These are phyloP conservation scores for Sclerotinia sclerotiorum DNA, from an alignment of 2,329 filamentous ascomycete genomes.

Conservation along the genomic window DNA sequence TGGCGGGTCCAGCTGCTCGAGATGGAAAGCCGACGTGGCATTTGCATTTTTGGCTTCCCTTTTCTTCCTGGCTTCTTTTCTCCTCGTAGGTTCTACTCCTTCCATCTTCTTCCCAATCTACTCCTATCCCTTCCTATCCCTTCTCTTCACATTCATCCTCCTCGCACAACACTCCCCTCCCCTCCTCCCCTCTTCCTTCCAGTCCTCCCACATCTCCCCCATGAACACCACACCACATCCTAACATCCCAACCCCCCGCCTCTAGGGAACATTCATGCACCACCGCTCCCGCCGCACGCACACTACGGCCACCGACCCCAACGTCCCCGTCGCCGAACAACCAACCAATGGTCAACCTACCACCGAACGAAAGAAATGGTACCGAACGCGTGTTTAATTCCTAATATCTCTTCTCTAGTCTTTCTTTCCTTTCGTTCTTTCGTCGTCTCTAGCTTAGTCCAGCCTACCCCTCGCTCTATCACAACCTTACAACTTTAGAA, in stretches of 20 bases:
- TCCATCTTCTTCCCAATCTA: constrained; percentile 25
- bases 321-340: neutral
- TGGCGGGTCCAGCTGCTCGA: constrained; percentile 68
- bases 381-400: constrained; percentile 14
- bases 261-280: constrained; percentile 24
- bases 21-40: constrained; percentile 60
- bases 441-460: too few species aligned
- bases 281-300: constrained; percentile 16
- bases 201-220: too few species aligned
- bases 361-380: constrained; percentile 23
- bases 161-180: constrained; percentile 38
- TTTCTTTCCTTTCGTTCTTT: too few species aligned
- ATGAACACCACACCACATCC: neutral
- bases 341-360: constrained; percentile 1
- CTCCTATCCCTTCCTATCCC: constrained; percentile 32
- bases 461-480: too few species aligned
- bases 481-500: too few species aligned
- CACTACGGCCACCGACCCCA: too few species aligned
- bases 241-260: neutral
- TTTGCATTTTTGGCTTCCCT: constrained; percentile 34
- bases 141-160: constrained; percentile 55
- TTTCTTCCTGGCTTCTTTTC: constrained; percentile 32
- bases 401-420: too few species aligned
- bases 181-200: neutral
- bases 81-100: constrained; percentile 27